Evolutionary conservation across 2,329 filamentous ascomycete genomes (phyloP).

Genomic region (Exophiala sp.): DNA sequence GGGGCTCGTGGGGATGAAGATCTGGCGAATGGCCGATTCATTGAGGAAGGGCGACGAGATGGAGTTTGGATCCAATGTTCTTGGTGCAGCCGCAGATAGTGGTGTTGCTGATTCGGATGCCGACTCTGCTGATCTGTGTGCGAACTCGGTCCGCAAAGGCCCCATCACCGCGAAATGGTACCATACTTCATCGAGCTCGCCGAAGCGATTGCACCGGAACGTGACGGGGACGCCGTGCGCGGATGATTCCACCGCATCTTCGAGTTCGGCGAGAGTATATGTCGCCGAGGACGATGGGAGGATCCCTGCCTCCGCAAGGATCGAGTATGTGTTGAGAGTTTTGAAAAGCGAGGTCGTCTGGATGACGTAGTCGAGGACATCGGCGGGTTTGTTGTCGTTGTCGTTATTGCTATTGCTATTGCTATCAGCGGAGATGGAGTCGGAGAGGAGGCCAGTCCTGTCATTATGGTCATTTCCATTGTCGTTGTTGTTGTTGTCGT

Average conservation of each 20-base stretch:
- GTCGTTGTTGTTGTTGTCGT: slow-evolving; percentile 25
- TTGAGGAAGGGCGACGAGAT: slow-evolving; percentile 33
- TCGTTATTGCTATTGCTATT: too few species aligned
- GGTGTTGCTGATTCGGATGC: background rate
- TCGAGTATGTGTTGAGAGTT: slow-evolving; percentile 58
- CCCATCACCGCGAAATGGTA: slow-evolving; percentile 59
- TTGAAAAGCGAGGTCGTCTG: slow-evolving; percentile 61
- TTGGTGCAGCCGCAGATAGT: too few species aligned
- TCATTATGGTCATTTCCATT: background rate
- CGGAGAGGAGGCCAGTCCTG: too few species aligned
- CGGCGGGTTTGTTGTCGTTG: too few species aligned
- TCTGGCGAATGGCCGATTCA: slow-evolving; percentile 48
- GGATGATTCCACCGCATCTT: slow-evolving; percentile 51
- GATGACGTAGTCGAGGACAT: slow-evolving; percentile 65
- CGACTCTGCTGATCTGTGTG: background rate
- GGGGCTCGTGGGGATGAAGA: slow-evolving; percentile 29
- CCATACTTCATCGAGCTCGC: slow-evolving; percentile 51
- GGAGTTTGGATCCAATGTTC: too few species aligned
- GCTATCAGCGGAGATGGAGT: too few species aligned
- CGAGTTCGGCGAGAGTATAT: slow-evolving; percentile 56
- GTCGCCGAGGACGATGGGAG: slow-evolving; percentile 48
- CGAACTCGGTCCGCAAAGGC: slow-evolving; percentile 34
- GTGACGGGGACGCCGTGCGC: slow-evolving; percentile 52
- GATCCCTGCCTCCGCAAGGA: slow-evolving; percentile 57
- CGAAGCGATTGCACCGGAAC: slow-evolving; percentile 52